Conservation (phyloP, 2,329 filamentous ascomycete genomes). For the Plenodomus biglobosus region DNA sequence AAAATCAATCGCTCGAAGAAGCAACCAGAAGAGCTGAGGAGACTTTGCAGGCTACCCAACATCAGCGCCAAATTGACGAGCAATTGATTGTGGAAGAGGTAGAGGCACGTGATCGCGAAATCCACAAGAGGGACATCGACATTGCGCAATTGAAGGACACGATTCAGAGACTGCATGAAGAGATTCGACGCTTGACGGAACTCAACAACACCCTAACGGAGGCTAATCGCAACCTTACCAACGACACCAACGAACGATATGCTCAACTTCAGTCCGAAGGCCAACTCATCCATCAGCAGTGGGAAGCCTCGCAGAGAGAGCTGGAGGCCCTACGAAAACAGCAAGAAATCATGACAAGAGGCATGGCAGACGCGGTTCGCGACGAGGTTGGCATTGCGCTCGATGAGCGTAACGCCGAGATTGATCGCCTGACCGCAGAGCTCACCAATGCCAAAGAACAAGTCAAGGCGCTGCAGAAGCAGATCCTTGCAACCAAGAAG, state of each 20-base stretch:
- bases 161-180: constrained; percentile 76
- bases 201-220: constrained; percentile 78
- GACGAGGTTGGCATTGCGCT: constrained; percentile 65
- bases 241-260: constrained; percentile 73
- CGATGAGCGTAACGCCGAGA: constrained; percentile 81
- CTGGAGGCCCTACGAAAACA: constrained; percentile 68
- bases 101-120: constrained; percentile 65
- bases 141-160: constrained; percentile 80
- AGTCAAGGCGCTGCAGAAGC: constrained; percentile 60
- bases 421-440: constrained; percentile 74
- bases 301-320: constrained; percentile 65
- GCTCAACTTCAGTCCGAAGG: constrained; percentile 68
- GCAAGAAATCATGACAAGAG: constrained; percentile 63
- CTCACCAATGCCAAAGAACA: constrained; percentile 70
- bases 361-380: constrained; percentile 63
- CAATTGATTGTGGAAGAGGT: constrained; percentile 54
- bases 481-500: constrained; percentile 59
- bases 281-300: constrained; percentile 54
- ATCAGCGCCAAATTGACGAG: constrained; percentile 57
- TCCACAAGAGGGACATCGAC: constrained; percentile 82
- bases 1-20: constrained; percentile 79
- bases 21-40: constrained; percentile 71
- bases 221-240: constrained; percentile 74
- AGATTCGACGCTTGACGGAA: constrained; percentile 77
- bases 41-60: constrained; percentile 57